Evolutionary conservation across 1,139 yeast genomes (phyloP), one percentile per base, ranked within the genome.

Genomic region (Hemisphaericaspora lyxosophila): DNA sequence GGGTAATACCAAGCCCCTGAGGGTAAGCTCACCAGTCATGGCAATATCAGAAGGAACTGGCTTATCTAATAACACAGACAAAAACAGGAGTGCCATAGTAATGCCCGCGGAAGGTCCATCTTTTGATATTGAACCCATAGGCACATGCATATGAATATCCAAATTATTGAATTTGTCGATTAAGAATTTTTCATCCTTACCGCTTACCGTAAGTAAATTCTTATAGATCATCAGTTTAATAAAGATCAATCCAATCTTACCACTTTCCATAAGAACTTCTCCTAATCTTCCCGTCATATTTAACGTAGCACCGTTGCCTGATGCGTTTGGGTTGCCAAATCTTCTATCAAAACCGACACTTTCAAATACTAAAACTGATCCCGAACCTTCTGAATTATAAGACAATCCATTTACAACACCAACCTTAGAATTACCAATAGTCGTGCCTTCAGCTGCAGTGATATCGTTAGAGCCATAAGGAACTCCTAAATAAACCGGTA

Each of bases 61-160:
- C 43, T 72, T 75, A 43, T 82, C 75, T 38, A 87, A 60, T 3
- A 89, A 73, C 41, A 86, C 67, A 0, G 96, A 87, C 32, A 89
- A 64, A 39, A 89, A 68, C 56, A 89, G 85, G 35, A 88, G 62
- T 0, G 96, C 85, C 80, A 89, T 87, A 3, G 97, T 87, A 31
- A 87, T 80, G 28, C 97, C 97, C 0, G 97, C 97, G 27, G 90
- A 82, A 2, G 97, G 97, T 0, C 97, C 97, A 57, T 89, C 97
- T 61, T 89, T 89, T 25, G 85, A 82, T 30, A 88, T 73, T 0
- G 94, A 85, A 0, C 96, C 96, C 68, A 84, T 83, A 1, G 96
- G 96, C 30, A 88, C 95, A 58, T 88, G 96, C 48, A 88, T 62
- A 60, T 88, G 95, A 42, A 86, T 73, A 44, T 84, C 89, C 40